A percentile compares a stretch with the other conserved stretches of the same genome.
phyloP scores from a whole-genome alignment of 495 filamentous ascomycete species.

The Aspergillus sparsus region DNA sequence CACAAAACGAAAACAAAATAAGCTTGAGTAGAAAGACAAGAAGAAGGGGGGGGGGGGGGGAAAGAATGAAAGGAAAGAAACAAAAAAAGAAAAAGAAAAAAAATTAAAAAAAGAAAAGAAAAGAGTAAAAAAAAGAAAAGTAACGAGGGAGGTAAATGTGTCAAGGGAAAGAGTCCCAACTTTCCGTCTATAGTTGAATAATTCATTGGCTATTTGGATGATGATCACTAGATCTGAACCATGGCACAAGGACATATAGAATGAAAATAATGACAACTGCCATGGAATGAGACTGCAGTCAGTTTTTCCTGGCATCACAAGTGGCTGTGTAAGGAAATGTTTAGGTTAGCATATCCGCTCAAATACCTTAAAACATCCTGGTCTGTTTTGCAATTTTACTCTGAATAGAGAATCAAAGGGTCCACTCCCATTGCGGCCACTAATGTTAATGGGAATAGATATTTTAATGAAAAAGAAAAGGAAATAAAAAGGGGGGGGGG shows the following conservation, averaged over 20 bases:
- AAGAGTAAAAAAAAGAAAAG: slow-evolving; percentile 1
- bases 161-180: background rate
- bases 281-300: background rate
- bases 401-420: background rate
- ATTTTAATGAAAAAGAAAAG: background rate
- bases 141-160: slow-evolving; percentile 7
- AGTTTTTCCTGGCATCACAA: background rate
- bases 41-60: too few relatives aligned
- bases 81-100: background rate
- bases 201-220: slow-evolving; percentile 3
- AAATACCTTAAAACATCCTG: background rate
- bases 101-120: slow-evolving; percentile 12
- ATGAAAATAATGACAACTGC: background rate
- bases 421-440: background rate
- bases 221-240: slow-evolving; percentile 5
- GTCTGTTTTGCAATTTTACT: background rate
- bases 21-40: too few relatives aligned
- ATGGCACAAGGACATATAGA: background rate
- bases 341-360: background rate
- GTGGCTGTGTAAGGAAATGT: background rate
- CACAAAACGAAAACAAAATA: too few relatives aligned
- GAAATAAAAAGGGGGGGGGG: background rate
- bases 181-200: background rate
- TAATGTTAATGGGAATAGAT: too few relatives aligned
- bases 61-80: too few relatives aligned